Evolutionary conservation across 805 yeast species (phyloP), one percentile per base, ranked within the genome.

Genomic region (Starmerella bombi): DNA sequence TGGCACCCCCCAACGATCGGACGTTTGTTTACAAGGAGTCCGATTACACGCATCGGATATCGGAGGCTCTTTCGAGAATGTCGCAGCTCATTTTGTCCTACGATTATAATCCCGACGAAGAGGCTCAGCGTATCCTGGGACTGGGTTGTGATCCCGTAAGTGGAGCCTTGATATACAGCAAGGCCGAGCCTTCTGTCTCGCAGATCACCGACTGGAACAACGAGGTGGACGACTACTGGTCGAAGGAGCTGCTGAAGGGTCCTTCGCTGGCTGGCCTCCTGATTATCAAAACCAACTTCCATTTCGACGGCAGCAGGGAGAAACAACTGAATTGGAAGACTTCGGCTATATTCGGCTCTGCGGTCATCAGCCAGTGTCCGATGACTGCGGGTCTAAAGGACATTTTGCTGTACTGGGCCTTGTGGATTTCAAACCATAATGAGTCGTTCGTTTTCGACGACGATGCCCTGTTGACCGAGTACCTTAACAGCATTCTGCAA

Each of bases 81-180:
- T 58, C 64, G 27, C 67, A 67, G 39, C 61, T 84, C 44, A 69
- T 80, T 0, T 53, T 65, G 25, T 73, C 91, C 3, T 72, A 71
- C 58, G 97, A 86, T 58, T 53, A 83, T 38, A 73, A 77, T 38
- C 60, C 75, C 10, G 60, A 32, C 50, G 35, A 34, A 23, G 41
- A 25, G 19, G 25, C 50, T 18, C 29, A 27, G 15, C 37, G 55
- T 2, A 52, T n/a, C 22, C n/a, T 32, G 4, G 48, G 46, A 5
- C 7, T 37, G 15, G 5, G 5, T 3, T 3, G 17, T 7, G 17
- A 21, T 4, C 23, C 25, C 21, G 34, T 20, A 17, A 20, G 19
- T 6, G 19, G 21, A n/a, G 16, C 6, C 18, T 8, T 28, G 4
- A 15, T 20, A 4, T 9, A 5, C 25, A 3, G n/a, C 9, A n/a